Base-by-base conservation (phyloP, 1,139 yeast genomes). In the Yamadazyma blattariae region DNA sequence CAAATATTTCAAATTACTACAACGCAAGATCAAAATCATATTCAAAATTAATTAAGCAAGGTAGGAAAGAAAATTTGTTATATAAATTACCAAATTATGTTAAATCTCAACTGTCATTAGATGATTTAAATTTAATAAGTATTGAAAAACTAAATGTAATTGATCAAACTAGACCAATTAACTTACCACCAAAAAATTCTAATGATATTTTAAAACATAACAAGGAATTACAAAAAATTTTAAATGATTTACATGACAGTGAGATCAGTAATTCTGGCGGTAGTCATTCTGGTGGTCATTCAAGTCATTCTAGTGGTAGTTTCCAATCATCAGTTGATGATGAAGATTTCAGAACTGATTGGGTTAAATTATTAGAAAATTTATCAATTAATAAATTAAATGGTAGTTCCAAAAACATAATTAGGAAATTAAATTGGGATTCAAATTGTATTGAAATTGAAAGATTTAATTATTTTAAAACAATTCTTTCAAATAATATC, bases 81-180 rank as follows among this genome's bases (percentile, higher is more conserved):
- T 63, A 64, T 40, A 67, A 62, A 41, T 47, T 70, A 21, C 76
- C 76, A 2, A 59, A 51, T 27, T 70, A 51, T 38, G 57, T 70
- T 24, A 64, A 56, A 41, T 59, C 70, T 2, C 75, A 69, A 44
- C 56, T 66, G 8, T 66, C 72, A n/a, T 46, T 64, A 30, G 74
- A 69, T 30, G 74, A 68, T 38, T 48, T 69, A 34, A 57, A 57
- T 28, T 53, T 68, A 26, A 57, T 69, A 5, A 67, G 73, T n/a
- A 63, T 61, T 1, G 75, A 69, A 42, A 69, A 69, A 36, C 52
- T 69, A 33, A 58, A 51, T 31, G 49, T 52, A 11, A 46, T 69
- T 16, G 74, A 70, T 46, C 74, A 67, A 46, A 59, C 72, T 4
- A 56, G 76, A 36, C 76, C 76, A 15, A 68, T 68, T 25, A 63